A percentile compares a stretch with the other conserved stretches of the same genome.
phyloP scores from a whole-genome alignment of 345 rosid genomes.

The Rhizophora mangle region DNA sequence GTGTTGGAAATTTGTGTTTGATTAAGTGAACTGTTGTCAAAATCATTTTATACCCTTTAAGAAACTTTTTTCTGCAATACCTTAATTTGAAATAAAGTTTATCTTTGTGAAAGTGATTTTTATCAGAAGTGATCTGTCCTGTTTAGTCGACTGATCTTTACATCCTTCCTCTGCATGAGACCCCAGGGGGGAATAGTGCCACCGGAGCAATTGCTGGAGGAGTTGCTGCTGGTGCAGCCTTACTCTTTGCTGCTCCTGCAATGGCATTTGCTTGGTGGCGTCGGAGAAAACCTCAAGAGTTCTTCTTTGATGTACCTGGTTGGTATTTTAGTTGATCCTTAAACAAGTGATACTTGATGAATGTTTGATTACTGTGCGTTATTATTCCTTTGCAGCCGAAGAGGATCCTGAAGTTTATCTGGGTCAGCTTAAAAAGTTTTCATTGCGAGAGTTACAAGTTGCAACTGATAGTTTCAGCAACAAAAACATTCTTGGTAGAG shows the following conservation, averaged over 20 bases:
- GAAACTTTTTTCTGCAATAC: neutral
- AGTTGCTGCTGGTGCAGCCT: constrained; percentile 98
- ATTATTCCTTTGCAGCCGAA: constrained; percentile 58
- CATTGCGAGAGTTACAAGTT: constrained; percentile 89
- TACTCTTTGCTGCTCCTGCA: constrained; percentile 96
- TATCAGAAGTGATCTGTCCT: neutral
- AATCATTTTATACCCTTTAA: no score
- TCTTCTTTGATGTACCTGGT: constrained; percentile 97
- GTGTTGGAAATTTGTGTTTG: no score
- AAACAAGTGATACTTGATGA: neutral
- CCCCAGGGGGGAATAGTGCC: constrained; percentile 69
- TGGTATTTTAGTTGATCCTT: constrained; percentile 24
- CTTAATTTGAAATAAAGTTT: constrained; percentile 2
- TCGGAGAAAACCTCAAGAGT: constrained; percentile 82
- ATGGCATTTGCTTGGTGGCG: constrained; percentile 98
- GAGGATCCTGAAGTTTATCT: constrained; percentile 98
- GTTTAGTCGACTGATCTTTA: neutral
- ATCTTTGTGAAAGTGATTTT: neutral
- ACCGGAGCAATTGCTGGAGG: constrained; percentile 99
- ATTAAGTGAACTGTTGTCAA: no score
- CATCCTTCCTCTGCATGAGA: constrained; percentile 3
- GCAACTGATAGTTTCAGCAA: constrained; percentile 92
- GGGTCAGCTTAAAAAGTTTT: constrained; percentile 95
- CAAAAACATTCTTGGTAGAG: constrained; percentile 91
- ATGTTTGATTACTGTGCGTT: neutral